These are phyloP conservation scores for Dissophora globulifera DNA, from an alignment of 192 early-diverging fungal species.

Conservation along the genomic window DNA sequence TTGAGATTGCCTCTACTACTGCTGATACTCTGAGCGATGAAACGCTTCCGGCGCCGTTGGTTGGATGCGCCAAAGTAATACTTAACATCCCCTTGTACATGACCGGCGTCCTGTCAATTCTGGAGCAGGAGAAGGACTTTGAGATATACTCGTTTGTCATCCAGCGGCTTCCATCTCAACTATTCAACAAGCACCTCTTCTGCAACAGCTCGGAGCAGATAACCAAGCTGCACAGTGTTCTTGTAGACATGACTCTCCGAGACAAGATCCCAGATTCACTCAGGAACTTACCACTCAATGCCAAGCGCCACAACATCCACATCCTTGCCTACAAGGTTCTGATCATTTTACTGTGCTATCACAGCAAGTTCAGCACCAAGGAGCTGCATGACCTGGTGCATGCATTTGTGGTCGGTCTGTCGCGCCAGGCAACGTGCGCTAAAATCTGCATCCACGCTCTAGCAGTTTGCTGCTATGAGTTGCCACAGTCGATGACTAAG, in stretches of 20 bases:
- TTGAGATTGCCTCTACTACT: conserved; percentile 40
- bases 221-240: conserved; percentile 57
- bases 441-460: conserved; percentile 87
- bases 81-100: conserved; percentile 66
- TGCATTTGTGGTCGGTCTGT: conserved; percentile 80
- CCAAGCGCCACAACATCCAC: conserved; percentile 76
- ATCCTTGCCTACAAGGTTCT: conserved; percentile 70
- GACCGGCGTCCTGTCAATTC: conserved; percentile 62
- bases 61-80: conserved; percentile 58
- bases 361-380: conserved; percentile 71
- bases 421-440: conserved; percentile 72
- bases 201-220: conserved; percentile 66
- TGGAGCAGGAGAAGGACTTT: conserved; percentile 76
- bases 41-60: conserved; percentile 22
- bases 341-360: conserved; percentile 73
- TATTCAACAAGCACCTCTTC: conserved; percentile 81
- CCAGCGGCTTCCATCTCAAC: conserved; percentile 70
- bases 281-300: conserved; percentile 61
- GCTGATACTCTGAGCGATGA: conserved; percentile 19
- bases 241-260: conserved; percentile 68
- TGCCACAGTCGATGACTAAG: conserved; percentile 82
- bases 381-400: conserved; percentile 77
- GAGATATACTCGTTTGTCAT: conserved; percentile 79
- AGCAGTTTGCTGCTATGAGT: conserved; percentile 80
- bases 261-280: conserved; percentile 70